A percentile compares a stretch with the other conserved stretches of the same genome.
These are phyloP conservation scores for Coemansia javaensis DNA, from an alignment of 192 early-diverging fungal genomes.

Conservation along the genomic window DNA sequence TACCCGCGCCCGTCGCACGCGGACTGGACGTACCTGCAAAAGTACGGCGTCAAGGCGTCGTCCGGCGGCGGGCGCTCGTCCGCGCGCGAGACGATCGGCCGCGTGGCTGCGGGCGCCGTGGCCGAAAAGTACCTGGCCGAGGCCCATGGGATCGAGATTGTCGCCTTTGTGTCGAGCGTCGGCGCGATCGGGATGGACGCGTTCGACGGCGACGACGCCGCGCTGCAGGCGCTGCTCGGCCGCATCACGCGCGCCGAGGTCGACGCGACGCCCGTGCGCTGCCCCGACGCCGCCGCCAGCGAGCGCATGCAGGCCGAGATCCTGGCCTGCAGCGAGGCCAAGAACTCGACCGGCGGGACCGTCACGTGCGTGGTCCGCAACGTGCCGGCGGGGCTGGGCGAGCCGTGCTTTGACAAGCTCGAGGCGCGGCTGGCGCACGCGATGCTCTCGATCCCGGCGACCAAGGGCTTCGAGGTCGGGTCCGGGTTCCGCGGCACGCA, in stretches of 20 bases:
- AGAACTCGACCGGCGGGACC: slow-evolving; percentile 92
- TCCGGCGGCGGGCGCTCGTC: slow-evolving; percentile 90
- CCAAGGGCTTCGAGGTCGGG: slow-evolving; percentile 97
- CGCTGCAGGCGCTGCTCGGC: slow-evolving; percentile 64
- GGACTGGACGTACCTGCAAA: slow-evolving; percentile 95
- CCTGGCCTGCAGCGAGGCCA: slow-evolving; percentile 65
- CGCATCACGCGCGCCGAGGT: slow-evolving; percentile 67
- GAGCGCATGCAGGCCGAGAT: slow-evolving; percentile 85
- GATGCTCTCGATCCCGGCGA: slow-evolving; percentile 98
- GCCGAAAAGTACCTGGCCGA: slow-evolving; percentile 94
- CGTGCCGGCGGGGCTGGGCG: slow-evolving; percentile 85
- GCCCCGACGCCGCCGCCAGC: slow-evolving; percentile 72
- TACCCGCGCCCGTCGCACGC: slow-evolving; percentile 97
- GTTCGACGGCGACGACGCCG: slow-evolving; percentile 15
- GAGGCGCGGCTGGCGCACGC: slow-evolving; percentile 95
- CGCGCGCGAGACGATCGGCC: slow-evolving; percentile 94
- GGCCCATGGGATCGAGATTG: slow-evolving; percentile 80
- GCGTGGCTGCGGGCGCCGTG: slow-evolving; percentile 93
- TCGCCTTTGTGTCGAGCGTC: slow-evolving; percentile 90
- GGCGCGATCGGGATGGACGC: slow-evolving; percentile 71
- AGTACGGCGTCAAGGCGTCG: slow-evolving; percentile 94
- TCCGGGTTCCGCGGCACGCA: slow-evolving; percentile 86
- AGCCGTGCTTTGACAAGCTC: slow-evolving; percentile 98
- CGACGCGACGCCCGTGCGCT: slow-evolving; percentile 82
- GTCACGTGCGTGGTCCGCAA: slow-evolving; percentile 96